Percentiles rank a stretch among this genome's conserved stretches.
phyloP scores from a whole-genome alignment of 257 asterid species.

The Cynanchum wilfordii region DNA sequence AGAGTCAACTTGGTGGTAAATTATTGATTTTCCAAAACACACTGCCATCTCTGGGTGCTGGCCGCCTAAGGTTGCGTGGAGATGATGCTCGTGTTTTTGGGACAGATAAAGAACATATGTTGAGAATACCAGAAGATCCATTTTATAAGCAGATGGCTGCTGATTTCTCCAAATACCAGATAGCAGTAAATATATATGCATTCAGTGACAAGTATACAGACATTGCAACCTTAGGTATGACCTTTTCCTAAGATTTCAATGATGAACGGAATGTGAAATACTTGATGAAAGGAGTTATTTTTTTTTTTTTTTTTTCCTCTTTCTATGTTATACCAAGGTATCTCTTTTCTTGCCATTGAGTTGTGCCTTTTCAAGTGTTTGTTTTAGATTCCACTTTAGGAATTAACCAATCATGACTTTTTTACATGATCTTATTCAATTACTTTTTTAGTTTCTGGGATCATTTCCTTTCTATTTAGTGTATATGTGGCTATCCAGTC shows the following conservation, averaged over 20 bases:
- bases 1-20: slow-evolving; percentile 98
- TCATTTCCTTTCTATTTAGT: neutral
- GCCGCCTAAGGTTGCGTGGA: slow-evolving; percentile 89
- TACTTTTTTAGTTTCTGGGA: neutral
- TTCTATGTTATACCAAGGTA: neutral
- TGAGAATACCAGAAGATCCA: slow-evolving; percentile 93
- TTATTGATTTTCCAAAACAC: slow-evolving; percentile 86
- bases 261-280: neutral
- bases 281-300: neutral
- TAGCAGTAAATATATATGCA: slow-evolving; percentile 87
- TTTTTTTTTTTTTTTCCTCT: neutral
- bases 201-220: slow-evolving; percentile 91
- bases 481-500: neutral
- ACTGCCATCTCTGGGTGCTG: slow-evolving; percentile 93
- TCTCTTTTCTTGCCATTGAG: neutral
- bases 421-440: neutral
- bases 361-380: neutral
- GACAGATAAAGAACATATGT: slow-evolving; percentile 80
- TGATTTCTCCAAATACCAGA: slow-evolving; percentile 91
- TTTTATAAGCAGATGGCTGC: slow-evolving; percentile 99
- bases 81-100: slow-evolving; percentile 82
- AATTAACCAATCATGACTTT: neutral
- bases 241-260: slow-evolving; percentile 3
- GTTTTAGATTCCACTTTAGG: neutral
- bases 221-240: slow-evolving; percentile 84